Evolutionary conservation across 192 early-diverging fungal genomes (phyloP).

Genomic region (Podila epicladia): DNA sequence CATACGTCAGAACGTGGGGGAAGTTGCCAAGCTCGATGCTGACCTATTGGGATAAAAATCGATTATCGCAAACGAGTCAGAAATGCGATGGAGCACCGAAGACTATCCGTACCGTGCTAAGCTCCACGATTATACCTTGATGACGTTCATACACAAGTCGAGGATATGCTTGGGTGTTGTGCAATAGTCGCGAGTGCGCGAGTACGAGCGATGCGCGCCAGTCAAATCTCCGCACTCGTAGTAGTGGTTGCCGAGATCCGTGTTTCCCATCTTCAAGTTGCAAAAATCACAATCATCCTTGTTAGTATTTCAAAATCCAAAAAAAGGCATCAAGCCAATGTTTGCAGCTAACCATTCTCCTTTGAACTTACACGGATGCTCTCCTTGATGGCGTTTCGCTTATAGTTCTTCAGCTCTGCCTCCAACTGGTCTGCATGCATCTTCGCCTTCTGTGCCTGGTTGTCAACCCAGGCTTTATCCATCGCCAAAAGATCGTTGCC

Average conservation of each 20-base stretch:
- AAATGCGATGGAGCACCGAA: background rate
- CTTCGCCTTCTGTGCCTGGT: constrained; percentile 58
- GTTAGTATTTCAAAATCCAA: background rate
- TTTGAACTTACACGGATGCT: constrained; percentile 74
- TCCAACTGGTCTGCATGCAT: constrained; percentile 71
- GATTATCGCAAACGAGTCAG: background rate
- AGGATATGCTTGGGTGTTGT: constrained; percentile 78
- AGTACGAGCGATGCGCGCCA: constrained; percentile 74
- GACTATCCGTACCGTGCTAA: background rate
- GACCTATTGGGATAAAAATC: constrained; percentile 50
- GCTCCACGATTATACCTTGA: constrained; percentile 57
- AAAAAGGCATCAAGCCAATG: background rate
- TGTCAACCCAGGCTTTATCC: constrained; percentile 60
- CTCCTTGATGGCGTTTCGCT: constrained; percentile 84
- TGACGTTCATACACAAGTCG: constrained; percentile 84
- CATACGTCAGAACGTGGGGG: constrained; percentile 73
- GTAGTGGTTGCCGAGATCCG: constrained; percentile 83
- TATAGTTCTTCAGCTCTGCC: constrained; percentile 80
- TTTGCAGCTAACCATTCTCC: background rate
- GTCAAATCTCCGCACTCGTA: constrained; percentile 75
- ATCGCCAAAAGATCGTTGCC: constrained; percentile 46
- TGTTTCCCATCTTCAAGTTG: constrained; percentile 78
- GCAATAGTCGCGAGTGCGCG: constrained; percentile 80
- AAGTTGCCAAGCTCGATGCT: constrained; percentile 76
- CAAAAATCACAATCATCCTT: background rate